Base-by-base conservation (phyloP, 768 basidiomycete genomes). In the Suillus clintonianus region DNA sequence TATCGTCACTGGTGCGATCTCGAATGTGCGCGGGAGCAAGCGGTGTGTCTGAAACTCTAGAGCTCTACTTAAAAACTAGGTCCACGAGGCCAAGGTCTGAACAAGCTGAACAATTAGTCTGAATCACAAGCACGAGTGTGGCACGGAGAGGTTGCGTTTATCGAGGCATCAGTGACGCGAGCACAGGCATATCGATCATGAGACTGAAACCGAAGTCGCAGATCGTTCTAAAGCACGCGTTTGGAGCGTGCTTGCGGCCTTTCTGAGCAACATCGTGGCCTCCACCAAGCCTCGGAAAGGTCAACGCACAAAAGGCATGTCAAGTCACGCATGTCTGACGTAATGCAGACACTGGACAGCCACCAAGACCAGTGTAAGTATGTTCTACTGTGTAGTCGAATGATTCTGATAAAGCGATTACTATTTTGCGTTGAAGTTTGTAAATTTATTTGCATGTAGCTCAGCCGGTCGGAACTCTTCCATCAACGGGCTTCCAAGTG, bases 31-130 rank as follows among this genome's bases (percentile, higher is more conserved):
- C 15, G 48, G 50, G 27, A 51, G 50, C 50, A 51, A 51, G 27
- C 15, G 17, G 37, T 15, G 55, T 37, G 19, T 57, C 19, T 34
- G 10, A 32, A 53, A 41, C 27, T 55, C 24, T 27, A 39, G 24
- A 30, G 24, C 3, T 30, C 10, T 57, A 39, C n/a, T 57, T 57
- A 57, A 57, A 56, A 30, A 41, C 56, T 11, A 41, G 30, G 61
- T 64, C 59, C 75, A 75, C 75, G 74, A 77, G 75, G 74, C 58
- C 64, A 62, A 64, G 66, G 67, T 65, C 34, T 64, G 69, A 67
- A 64, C 67, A 60, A 63, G 65, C 63, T 60, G 62, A 68, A 64
- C 64, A 64, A 59, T 69, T 67, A 65, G 68, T 71, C 73, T 71
- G 67, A 70, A 75, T 67, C 69, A 67, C 71, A 64, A 74, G 62